These are phyloP conservation scores for Fennellomyces sp. DNA, from an alignment of 371 early-diverging fungal genomes.

Conservation along the genomic window DNA sequence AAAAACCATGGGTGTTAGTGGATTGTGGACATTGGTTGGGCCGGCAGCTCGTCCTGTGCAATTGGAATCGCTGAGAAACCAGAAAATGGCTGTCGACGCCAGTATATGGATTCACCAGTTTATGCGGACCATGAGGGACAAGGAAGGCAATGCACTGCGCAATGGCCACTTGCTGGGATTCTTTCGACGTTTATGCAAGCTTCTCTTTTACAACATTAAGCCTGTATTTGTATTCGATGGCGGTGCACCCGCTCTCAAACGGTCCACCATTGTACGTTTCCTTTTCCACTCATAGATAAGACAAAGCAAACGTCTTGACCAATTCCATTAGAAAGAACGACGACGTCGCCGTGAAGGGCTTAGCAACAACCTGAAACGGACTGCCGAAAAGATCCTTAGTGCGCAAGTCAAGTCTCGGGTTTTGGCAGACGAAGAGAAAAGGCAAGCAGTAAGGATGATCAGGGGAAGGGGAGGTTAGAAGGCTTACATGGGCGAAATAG, in stretches of 20 bases:
- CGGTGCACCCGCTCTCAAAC: constrained; percentile 84
- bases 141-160: constrained; percentile 77
- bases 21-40: constrained; percentile 90
- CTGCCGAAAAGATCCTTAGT: constrained; percentile 84
- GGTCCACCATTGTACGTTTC: constrained; percentile 73
- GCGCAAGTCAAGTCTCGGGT: constrained; percentile 75
- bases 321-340: constrained; percentile 52
- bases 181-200: constrained; percentile 91
- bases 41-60: constrained; percentile 81
- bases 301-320: too few relatives aligned
- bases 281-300: too few relatives aligned
- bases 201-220: constrained; percentile 87
- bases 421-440: constrained; percentile 49
- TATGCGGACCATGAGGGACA: constrained; percentile 89
- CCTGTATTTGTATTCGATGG: constrained; percentile 98
- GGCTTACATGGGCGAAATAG: not conserved
- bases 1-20: constrained; percentile 98
- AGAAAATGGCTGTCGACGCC: constrained; percentile 90
- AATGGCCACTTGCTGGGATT: constrained; percentile 94
- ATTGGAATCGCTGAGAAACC: constrained; percentile 76
- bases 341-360: constrained; percentile 57
- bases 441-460: constrained; percentile 27
- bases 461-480: not conserved
- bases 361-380: constrained; percentile 57
- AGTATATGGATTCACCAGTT: constrained; percentile 98